phyloP scores from a whole-genome alignment of 306 rosid genomes.

The Senna tora region DNA sequence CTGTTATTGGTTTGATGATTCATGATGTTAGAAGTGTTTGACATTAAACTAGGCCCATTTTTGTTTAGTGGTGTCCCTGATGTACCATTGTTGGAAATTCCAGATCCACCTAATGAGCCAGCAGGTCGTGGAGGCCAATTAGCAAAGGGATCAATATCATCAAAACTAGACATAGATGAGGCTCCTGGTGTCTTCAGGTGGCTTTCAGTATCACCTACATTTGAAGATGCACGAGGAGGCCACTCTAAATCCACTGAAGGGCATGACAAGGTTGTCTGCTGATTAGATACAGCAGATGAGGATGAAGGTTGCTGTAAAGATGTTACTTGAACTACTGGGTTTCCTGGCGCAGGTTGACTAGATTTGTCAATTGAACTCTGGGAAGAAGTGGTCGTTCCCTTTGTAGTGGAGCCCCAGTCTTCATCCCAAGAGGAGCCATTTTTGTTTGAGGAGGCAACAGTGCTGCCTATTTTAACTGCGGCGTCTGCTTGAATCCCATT shows the following conservation, averaged over 20 bases:
- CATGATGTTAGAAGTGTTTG: slow-evolving; percentile 59
- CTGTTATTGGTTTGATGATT: slow-evolving; percentile 51
- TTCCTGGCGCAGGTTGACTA: slow-evolving; percentile 42
- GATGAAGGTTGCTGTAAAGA: slow-evolving; percentile 44
- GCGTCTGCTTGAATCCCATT: slow-evolving; percentile 66
- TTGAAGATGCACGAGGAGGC: slow-evolving; percentile 76
- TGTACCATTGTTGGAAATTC: slow-evolving; percentile 62
- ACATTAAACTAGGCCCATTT: slow-evolving; percentile 52
- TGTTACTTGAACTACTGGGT: slow-evolving; percentile 49
- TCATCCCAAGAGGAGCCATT: slow-evolving; percentile 81
- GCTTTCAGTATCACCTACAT: slow-evolving; percentile 59
- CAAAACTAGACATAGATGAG: slow-evolving; percentile 63
- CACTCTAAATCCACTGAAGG: slow-evolving; percentile 89
- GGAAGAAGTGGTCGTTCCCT: slow-evolving; percentile 47
- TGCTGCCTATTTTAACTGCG: slow-evolving; percentile 43
- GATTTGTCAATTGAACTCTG: slow-evolving; percentile 48
- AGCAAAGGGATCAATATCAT: slow-evolving; percentile 81
- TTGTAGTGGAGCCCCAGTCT: slow-evolving; percentile 76
- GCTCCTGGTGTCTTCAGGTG: slow-evolving; percentile 51
- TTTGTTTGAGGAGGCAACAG: slow-evolving; percentile 53
- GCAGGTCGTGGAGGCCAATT: slow-evolving; percentile 91
- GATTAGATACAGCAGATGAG: slow-evolving; percentile 51
- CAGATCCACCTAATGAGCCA: slow-evolving; percentile 59
- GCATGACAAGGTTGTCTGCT: slow-evolving; percentile 67
- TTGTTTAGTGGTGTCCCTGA: slow-evolving; percentile 49